Conservation (phyloP, 2,329 filamentous ascomycete species). For the Ophiosphaerella narmari region DNA sequence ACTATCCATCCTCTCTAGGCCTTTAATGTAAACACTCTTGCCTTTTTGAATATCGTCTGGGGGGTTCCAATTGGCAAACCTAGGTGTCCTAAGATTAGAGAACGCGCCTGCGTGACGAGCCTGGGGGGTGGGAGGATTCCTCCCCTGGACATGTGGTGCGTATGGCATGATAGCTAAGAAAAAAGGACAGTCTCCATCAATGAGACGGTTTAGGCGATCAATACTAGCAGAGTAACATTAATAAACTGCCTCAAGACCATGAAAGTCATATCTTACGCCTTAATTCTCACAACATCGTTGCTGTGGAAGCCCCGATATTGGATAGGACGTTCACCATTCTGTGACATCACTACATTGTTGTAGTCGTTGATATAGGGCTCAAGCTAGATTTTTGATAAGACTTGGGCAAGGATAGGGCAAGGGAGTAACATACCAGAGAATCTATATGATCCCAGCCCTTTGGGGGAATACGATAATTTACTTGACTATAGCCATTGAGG, state of each 20-base stretch:
- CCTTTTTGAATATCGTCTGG: background rate
- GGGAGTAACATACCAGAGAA: background rate
- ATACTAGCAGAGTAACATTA: background rate
- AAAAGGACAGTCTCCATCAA: background rate
- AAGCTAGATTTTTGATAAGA: background rate
- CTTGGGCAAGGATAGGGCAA: background rate
- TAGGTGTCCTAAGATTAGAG: conserved; percentile 60
- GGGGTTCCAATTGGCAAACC: conserved; percentile 70
- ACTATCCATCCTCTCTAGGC: conserved; percentile 43
- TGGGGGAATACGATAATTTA: background rate
- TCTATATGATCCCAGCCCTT: background rate
- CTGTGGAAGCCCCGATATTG: background rate
- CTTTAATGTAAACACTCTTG: too few relatives aligned
- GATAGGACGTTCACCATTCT: background rate
- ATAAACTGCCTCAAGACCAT: too few relatives aligned
- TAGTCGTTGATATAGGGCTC: background rate
- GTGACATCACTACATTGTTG: background rate
- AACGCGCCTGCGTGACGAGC: conserved; percentile 66
- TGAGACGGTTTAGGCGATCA: background rate
- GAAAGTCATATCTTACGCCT: background rate
- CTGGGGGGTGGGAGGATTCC: conserved; percentile 56
- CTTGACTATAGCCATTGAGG: background rate
- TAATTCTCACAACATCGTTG: background rate
- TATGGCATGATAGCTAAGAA: background rate
- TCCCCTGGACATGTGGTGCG: background rate